These are phyloP conservation scores for Cornus suecica DNA, from an alignment of 148 eudicot genomes.

Conservation along the genomic window DNA sequence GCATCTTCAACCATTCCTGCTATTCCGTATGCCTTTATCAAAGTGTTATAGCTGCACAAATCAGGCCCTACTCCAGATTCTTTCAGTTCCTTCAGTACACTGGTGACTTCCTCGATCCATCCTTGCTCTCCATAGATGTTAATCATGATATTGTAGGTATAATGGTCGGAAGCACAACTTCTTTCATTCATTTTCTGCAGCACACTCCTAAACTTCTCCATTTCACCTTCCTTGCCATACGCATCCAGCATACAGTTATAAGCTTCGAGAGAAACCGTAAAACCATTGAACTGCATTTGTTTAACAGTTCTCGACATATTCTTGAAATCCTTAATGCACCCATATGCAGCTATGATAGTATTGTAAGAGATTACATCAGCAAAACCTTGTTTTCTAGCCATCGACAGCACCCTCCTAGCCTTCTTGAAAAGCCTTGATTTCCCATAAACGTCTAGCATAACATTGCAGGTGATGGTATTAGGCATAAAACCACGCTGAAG, in stretches of 20 bases:
- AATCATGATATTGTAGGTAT: constrained; percentile 81
- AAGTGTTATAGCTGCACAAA: constrained; percentile 82
- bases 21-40: constrained; percentile 95
- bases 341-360: constrained; percentile 86
- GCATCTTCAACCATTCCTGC: constrained; percentile 97
- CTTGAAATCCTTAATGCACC: constrained; percentile 46
- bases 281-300: constrained; percentile 78
- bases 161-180: constrained; percentile 47
- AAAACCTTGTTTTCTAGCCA: constrained; percentile 76
- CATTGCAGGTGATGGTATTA: constrained; percentile 69
- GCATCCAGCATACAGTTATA: constrained; percentile 91
- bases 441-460: constrained; percentile 81
- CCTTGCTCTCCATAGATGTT: constrained; percentile 85
- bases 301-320: constrained; percentile 60
- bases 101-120: constrained; percentile 87
- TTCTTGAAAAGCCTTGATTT: constrained; percentile 69
- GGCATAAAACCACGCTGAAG: constrained; percentile 65
- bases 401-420: constrained; percentile 63
- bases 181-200: constrained; percentile 67
- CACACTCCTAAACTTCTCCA: constrained; percentile 70
- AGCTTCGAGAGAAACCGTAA: constrained; percentile 88
- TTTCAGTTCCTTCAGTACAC: constrained; percentile 61
- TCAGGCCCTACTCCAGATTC: constrained; percentile 72
- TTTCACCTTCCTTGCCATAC: constrained; percentile 74
- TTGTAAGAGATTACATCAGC: constrained; percentile 82